Conservation (phyloP, 306 rosid species). For the Hylodesmum podocarpum region DNA sequence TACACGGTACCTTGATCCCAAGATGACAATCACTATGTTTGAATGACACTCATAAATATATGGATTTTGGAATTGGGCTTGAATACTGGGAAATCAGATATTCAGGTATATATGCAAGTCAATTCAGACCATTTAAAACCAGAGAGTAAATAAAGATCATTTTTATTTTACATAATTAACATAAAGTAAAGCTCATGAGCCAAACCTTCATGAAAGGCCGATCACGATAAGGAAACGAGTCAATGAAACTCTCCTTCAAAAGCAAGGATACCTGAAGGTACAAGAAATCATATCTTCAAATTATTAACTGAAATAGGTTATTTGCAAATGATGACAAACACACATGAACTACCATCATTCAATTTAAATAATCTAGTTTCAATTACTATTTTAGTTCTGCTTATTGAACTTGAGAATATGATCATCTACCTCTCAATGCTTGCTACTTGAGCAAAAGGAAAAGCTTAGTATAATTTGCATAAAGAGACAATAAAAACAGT, state of each 20-base stretch:
- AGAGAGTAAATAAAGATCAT: not conserved
- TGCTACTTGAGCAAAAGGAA: not conserved
- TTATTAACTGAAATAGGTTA: constrained; percentile 7
- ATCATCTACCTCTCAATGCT: not conserved
- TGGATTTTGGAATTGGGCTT: not conserved
- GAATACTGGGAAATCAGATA: not conserved
- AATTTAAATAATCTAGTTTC: not conserved
- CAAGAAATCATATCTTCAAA: constrained; percentile 24
- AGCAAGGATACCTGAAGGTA: constrained; percentile 84
- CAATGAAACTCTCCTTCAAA: constrained; percentile 96
- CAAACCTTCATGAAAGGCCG: constrained; percentile 96
- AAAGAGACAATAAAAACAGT: not conserved
- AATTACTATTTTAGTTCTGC: not conserved
- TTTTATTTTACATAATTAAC: not conserved
- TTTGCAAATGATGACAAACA: not conserved
- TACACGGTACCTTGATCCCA: not conserved
- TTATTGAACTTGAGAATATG: not conserved
- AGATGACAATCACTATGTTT: not conserved
- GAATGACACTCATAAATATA: not conserved
- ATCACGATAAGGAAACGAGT: constrained; percentile 84
- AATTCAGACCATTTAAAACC: not conserved
- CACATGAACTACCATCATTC: not conserved
- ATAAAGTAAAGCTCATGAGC: constrained; percentile 25
- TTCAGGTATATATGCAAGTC: not conserved
- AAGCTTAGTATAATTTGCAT: not conserved